Conservation (phyloP, 257 asterid species). For the Solanum sparsipilum region DNA sequence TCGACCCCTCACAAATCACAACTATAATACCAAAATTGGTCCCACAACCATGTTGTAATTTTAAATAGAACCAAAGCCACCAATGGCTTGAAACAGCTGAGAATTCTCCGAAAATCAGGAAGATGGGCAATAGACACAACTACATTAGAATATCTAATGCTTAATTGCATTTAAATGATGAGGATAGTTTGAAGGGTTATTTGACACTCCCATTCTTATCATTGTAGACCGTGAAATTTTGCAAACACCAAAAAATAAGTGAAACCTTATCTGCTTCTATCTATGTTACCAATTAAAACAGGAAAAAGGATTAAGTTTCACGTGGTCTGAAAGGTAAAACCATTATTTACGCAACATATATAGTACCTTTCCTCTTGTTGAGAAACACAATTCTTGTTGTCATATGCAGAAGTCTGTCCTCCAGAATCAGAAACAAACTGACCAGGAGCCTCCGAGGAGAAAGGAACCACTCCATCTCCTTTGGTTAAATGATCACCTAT, state of each 20-base stretch:
- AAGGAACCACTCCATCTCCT: constrained; percentile 26
- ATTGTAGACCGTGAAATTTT: neutral
- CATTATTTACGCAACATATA: neutral
- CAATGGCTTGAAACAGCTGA: neutral
- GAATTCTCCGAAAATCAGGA: neutral
- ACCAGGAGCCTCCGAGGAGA: constrained; percentile 22
- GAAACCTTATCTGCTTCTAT: neutral
- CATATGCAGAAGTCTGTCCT: constrained; percentile 15
- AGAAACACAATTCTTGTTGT: constrained; percentile 22
- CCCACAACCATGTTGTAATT: neutral
- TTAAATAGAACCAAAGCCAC: neutral
- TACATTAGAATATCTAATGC: neutral
- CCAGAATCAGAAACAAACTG: constrained; percentile 23
- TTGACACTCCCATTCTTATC: neutral
- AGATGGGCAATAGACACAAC: neutral
- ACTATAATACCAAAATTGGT: neutral
- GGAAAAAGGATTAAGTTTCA: neutral
- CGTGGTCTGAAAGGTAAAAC: neutral
- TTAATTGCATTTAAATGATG: neutral
- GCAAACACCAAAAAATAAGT: neutral
- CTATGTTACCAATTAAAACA: neutral
- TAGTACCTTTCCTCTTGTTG: constrained; percentile 51
- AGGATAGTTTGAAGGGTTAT: neutral
- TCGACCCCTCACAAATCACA: neutral
- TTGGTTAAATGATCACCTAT: constrained; percentile 15